These are phyloP conservation scores for Chloromonas sp. DNA, from an alignment of 163 green algal genomes.

Conservation along the genomic window DNA sequence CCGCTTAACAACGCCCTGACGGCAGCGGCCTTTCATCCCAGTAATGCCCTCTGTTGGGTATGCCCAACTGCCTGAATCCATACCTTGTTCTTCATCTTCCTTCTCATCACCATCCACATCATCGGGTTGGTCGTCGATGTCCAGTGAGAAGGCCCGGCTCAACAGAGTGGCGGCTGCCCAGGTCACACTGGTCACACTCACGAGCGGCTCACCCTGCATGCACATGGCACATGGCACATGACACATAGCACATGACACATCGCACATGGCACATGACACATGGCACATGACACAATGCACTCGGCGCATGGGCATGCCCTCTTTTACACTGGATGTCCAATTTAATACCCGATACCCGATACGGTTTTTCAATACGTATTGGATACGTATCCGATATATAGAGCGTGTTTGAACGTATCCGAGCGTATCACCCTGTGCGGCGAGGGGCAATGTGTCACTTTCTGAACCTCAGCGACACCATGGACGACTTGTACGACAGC, in stretches of 20 bases:
- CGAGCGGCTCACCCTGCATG: constrained; percentile 16
- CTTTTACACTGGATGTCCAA: neutral
- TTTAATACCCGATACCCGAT: neutral
- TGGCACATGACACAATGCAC: neutral
- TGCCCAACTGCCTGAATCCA: too few species aligned
- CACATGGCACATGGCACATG: neutral
- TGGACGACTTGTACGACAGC: too few species aligned
- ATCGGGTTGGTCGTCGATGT: constrained; percentile 20
- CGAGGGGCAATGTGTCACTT: too few species aligned
- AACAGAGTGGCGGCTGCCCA: constrained; percentile 57
- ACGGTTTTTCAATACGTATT: too few species aligned
- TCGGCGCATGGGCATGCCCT: too few species aligned
- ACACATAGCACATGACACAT: neutral
- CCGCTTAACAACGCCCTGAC: too few species aligned
- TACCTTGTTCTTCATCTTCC: neutral
- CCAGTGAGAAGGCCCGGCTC: constrained; percentile 45
- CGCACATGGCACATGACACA: neutral
- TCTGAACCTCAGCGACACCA: too few species aligned
- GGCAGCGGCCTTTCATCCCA: too few species aligned
- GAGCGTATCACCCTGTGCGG: too few species aligned
- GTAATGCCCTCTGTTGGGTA: too few species aligned
- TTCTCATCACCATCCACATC: constrained; percentile 8
- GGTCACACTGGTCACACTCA: constrained; percentile 22
- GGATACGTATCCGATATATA: too few species aligned
- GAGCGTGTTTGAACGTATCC: too few species aligned